phyloP scores from a whole-genome alignment of 192 early-diverging fungal species.

The Pilaira anomala region DNA sequence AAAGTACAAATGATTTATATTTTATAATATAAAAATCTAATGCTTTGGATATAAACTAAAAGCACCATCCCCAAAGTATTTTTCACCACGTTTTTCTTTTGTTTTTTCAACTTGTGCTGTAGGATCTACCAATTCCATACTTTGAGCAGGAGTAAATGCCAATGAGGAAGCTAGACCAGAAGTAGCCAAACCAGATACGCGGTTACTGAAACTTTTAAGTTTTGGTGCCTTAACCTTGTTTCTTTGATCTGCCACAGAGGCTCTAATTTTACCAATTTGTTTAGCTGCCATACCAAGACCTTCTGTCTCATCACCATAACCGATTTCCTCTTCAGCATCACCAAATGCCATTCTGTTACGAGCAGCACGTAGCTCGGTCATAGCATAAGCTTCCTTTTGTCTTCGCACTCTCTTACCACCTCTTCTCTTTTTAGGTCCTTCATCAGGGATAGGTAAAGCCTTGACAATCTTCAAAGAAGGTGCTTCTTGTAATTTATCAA shows the following conservation, averaged over 20 bases:
- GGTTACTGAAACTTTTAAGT: conserved; percentile 41
- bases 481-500: conserved; percentile 83
- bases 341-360: conserved; percentile 93
- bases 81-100: conserved; percentile 60
- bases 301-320: conserved; percentile 77
- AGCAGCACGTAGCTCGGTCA: conserved; percentile 86
- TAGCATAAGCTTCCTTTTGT: conserved; percentile 76
- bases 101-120: conserved; percentile 57
- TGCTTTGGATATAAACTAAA: conserved; percentile 26
- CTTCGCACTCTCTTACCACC: conserved; percentile 87
- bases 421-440: conserved; percentile 84
- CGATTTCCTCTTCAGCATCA: conserved; percentile 84
- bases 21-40: too few species aligned
- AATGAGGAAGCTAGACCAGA: conserved; percentile 86
- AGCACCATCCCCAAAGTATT: conserved; percentile 72
- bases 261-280: conserved; percentile 74
- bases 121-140: conserved; percentile 90
- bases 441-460: conserved; percentile 88
- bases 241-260: conserved; percentile 62
- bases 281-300: conserved; percentile 87
- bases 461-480: conserved; percentile 83
- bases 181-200: conserved; percentile 43
- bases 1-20: too few species aligned
- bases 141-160: conserved; percentile 93
- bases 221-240: conserved; percentile 61